Conservation (phyloP, 495 filamentous ascomycete genomes). For the Extremus antarcticus region DNA sequence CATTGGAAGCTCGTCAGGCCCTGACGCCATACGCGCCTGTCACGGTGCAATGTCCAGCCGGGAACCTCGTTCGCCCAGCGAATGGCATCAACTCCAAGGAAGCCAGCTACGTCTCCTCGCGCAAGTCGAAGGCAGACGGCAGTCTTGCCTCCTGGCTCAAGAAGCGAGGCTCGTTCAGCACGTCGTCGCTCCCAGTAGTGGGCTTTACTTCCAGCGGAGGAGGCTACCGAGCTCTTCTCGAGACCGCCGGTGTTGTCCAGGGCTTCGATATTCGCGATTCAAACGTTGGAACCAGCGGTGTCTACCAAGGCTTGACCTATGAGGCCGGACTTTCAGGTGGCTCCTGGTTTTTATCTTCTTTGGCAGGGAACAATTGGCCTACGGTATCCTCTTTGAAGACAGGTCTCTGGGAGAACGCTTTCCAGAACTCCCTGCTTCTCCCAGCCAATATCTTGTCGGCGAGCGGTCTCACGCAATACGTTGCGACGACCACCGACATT, state of each 20-base stretch:
- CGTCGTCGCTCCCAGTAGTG: slow-evolving; percentile 22
- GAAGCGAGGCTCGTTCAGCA: slow-evolving; percentile 30
- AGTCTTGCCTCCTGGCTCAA: slow-evolving; percentile 30
- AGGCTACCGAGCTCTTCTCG: slow-evolving; percentile 35
- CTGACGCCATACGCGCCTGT: slow-evolving; percentile 20
- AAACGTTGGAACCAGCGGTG: slow-evolving; percentile 28
- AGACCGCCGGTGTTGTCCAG: slow-evolving; percentile 37
- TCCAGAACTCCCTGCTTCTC: slow-evolving; percentile 26
- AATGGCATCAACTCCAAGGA: slow-evolving; percentile 23
- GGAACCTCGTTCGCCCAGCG: slow-evolving; percentile 25
- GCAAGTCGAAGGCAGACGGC: slow-evolving; percentile 27
- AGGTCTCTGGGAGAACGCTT: slow-evolving; percentile 32
- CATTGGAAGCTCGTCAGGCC: too few relatives aligned
- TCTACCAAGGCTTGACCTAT: slow-evolving; percentile 39
- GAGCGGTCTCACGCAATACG: slow-evolving; percentile 21
- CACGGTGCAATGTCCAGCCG: slow-evolving; percentile 22
- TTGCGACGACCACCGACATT: slow-evolving; percentile 26
- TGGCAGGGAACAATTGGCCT: slow-evolving; percentile 36
- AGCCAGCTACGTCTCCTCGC: slow-evolving; percentile 25
- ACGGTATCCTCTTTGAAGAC: slow-evolving; percentile 31
- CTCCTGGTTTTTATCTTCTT: slow-evolving; percentile 35
- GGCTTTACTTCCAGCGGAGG: slow-evolving; percentile 39
- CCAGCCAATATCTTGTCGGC: slow-evolving; percentile 19
- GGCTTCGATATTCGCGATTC: slow-evolving; percentile 35
- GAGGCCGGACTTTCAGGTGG: slow-evolving; percentile 38